Evolutionary conservation across 2,329 filamentous ascomycete species (phyloP), one percentile per base, ranked within the genome.

Genomic region (Venturia effusa): DNA sequence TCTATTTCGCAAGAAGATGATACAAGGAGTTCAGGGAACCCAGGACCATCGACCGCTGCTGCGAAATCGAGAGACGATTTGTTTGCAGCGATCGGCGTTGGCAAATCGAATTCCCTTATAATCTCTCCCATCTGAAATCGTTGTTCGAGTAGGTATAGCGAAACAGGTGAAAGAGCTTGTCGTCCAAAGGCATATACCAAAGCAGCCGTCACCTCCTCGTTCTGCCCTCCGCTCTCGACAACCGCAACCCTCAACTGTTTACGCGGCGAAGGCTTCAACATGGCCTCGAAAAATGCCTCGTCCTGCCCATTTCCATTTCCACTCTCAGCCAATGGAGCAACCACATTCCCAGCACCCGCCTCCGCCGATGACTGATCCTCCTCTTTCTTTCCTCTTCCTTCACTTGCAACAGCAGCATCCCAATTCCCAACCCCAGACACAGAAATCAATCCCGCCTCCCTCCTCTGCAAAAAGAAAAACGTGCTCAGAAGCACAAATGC

Each of bases 151-250:
- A 69, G 68, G 64, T 68, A 72, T 39, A 71, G 64, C 11, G 66
- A 64, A 11, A 72, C 48, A 32, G 68, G 65, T 48, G 66, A 67
- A 13, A 65, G 64, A 8, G 66, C 64, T 27, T 70, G 68, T 8
- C 67, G 68, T 32, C 70, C 71, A 62, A 71, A 68, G 15, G 69
- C 64, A 64, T 72, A 67, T 27, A 72, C 66, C 15, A 72, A 65
- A 13, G 70, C 70, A 11, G 70, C 70, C 24, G 69, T 65, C 34
- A 71, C 70, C 63, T 72, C 71, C 65, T 72, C 71, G 67, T 72
- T 70, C n/a, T 67, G 68, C 19, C 70, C 68, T 10, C 66, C 68
- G 10, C 66, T 67, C 59, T 72, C 70, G 11, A 67, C 63, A 57
- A 72, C 39, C n/a, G 61, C 43, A 4, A 63, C 32, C 15, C 34